Evolutionary conservation across 2,329 filamentous ascomycete species (phyloP).

Genomic region (Blastomyces silverae): DNA sequence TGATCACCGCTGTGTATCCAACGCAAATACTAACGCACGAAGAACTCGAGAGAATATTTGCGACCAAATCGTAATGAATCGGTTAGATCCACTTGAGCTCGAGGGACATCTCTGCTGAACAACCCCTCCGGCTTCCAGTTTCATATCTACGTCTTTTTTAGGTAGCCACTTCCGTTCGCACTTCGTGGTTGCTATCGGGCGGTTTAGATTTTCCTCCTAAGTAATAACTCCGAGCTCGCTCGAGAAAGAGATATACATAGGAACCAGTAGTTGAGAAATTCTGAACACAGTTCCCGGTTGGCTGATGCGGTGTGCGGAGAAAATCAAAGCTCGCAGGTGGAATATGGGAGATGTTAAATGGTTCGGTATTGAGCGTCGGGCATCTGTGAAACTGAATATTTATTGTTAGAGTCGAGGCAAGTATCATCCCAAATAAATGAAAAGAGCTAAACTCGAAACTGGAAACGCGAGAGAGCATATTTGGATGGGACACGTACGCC

Average conservation of each 20-base stretch:
- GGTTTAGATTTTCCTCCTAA: no score
- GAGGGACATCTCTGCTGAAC: background rate
- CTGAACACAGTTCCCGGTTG: no score
- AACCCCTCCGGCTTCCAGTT: background rate
- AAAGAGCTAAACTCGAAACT: background rate
- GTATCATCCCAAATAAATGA: background rate
- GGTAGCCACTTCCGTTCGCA: background rate
- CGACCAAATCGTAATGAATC: background rate
- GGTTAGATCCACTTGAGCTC: background rate
- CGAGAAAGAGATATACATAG: no score
- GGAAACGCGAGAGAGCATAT: no score
- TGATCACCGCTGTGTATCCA: background rate
- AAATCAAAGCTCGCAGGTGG: no score
- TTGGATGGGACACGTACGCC: no score
- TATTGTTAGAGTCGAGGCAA: background rate
- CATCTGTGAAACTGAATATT: background rate
- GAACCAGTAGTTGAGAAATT: no score
- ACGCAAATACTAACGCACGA: background rate
- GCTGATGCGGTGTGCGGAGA: no score
- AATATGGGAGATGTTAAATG: no score
- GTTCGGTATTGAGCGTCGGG: no score
- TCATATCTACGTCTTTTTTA: background rate
- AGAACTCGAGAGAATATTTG: background rate
- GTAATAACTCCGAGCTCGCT: no score
- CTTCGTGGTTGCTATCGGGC: background rate